phyloP scores from a whole-genome alignment of 306 rosid genomes.

The Aeschynomene evenia region DNA sequence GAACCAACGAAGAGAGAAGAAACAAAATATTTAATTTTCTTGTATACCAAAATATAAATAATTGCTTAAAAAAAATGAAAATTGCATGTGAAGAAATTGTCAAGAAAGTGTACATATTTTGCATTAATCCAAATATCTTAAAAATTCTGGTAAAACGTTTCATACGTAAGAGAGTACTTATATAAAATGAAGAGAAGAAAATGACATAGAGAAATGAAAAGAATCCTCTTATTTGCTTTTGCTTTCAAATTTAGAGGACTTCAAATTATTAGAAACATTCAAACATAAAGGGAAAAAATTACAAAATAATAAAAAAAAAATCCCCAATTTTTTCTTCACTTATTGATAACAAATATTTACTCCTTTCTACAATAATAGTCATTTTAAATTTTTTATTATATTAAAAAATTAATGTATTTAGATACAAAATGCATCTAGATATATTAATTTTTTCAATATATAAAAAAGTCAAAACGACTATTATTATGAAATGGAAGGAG shows the following conservation, averaged over 20 bases:
- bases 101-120: background rate
- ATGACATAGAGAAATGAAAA: background rate
- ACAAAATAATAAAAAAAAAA: constrained; percentile 1
- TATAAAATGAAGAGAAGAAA: background rate
- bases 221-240: background rate
- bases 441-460: no score
- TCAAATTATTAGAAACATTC: constrained; percentile 29
- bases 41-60: background rate
- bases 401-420: no score
- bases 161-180: background rate
- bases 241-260: background rate
- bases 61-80: background rate
- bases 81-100: background rate
- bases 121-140: background rate
- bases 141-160: background rate
- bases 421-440: no score
- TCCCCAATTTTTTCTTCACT: background rate
- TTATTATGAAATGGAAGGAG: no score
- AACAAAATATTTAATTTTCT: no score
- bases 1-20: background rate
- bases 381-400: no score
- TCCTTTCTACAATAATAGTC: no score
- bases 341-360: constrained; percentile 26
- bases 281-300: constrained; percentile 1
- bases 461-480: no score